A percentile compares a stretch with the other conserved stretches of the same genome.
Evolutionary conservation across 805 yeast genomes (phyloP).

Genomic region (Kurtzmaniella fragi): DNA sequence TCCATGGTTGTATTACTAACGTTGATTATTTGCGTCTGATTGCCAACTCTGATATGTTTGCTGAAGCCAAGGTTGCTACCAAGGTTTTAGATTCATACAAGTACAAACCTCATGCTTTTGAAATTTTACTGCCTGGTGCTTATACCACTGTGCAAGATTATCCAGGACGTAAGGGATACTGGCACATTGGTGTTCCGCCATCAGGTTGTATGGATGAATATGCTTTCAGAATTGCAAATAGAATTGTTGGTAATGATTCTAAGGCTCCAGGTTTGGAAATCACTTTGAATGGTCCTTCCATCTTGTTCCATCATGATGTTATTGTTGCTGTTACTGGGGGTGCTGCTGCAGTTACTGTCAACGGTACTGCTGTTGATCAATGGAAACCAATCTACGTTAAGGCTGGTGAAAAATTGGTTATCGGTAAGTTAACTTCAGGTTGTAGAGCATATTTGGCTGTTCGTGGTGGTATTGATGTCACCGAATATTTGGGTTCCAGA

Average conservation of each 20-base stretch:
- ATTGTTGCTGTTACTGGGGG: constrained; percentile 89
- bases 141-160: constrained; percentile 95
- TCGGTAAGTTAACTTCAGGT: constrained; percentile 79
- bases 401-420: constrained; percentile 70
- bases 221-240: constrained; percentile 84
- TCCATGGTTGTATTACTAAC: constrained; percentile 86
- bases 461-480: constrained; percentile 90
- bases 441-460: constrained; percentile 88
- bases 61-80: constrained; percentile 77
- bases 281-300: constrained; percentile 82
- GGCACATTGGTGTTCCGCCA: constrained; percentile 96
- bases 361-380: constrained; percentile 52
- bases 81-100: constrained; percentile 79
- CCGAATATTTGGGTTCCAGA: constrained; percentile 92
- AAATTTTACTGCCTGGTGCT: constrained; percentile 63
- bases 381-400: constrained; percentile 70
- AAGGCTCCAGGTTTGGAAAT: constrained; percentile 87
- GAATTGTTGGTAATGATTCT: constrained; percentile 81
- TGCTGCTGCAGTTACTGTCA: constrained; percentile 57
- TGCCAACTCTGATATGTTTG: constrained; percentile 81
- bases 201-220: constrained; percentile 97
- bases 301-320: constrained; percentile 77
- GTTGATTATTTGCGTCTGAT: constrained; percentile 84
- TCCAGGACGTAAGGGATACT: constrained; percentile 86
- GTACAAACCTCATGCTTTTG: constrained; percentile 80